A percentile compares a stretch with the other conserved stretches of the same genome.
Evolutionary conservation across 2,329 filamentous ascomycete species (phyloP).

Genomic region (Ophiocordyceps camponoti-rufipedis): DNA sequence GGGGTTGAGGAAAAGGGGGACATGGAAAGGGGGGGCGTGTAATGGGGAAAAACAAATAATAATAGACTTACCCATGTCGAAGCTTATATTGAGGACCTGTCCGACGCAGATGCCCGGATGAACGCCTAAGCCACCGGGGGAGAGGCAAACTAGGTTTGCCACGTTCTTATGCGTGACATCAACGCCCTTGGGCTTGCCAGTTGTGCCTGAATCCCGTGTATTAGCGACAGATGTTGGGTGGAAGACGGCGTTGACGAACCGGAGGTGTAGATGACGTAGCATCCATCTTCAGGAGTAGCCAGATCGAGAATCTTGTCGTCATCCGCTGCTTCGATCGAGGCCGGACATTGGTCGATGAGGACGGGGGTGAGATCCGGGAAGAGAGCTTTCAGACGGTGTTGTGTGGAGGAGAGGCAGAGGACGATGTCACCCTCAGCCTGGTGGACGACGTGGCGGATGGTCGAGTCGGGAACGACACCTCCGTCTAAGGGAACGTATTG

Average conservation of each 20-base stretch:
- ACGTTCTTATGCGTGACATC: conserved; percentile 37
- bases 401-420: conserved; percentile 25
- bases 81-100: conserved; percentile 37
- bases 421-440: conserved; percentile 25
- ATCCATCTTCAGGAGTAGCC: conserved; percentile 18
- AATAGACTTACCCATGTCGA: conserved; percentile 36
- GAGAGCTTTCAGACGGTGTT: conserved; percentile 13
- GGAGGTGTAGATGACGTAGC: conserved; percentile 36
- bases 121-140: conserved; percentile 32
- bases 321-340: background rate
- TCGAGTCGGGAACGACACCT: conserved; percentile 27
- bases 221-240: background rate
- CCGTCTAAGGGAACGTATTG: conserved; percentile 44
- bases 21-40: background rate
- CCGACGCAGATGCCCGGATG: conserved; percentile 30
- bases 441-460: conserved; percentile 28
- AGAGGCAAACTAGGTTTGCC: conserved; percentile 30
- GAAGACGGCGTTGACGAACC: conserved; percentile 11
- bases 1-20: background rate
- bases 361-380: conserved; percentile 8
- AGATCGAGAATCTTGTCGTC: conserved; percentile 10
- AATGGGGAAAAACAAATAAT: background rate
- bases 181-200: conserved; percentile 38
- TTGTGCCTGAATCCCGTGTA: conserved; percentile 20
- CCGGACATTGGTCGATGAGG: conserved; percentile 10